Evolutionary conservation across 768 basidiomycete species (phyloP), one percentile per base, ranked within the genome.

Genomic region (Hydnomerulius pinastri): DNA sequence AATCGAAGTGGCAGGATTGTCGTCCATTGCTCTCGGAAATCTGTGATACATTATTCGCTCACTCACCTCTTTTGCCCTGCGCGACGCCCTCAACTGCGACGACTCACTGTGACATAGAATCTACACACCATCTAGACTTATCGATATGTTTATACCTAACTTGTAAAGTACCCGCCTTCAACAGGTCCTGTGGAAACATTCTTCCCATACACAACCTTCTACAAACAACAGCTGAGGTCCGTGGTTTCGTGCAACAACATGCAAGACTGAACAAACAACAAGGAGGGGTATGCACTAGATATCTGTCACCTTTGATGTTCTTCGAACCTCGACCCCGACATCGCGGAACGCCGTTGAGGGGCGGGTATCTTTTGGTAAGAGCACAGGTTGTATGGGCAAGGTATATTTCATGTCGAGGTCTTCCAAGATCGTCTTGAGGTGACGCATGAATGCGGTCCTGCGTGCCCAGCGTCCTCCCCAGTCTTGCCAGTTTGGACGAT

Each of bases 1-100:
- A 11, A 87, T 98, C 46, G 96, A 98, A 64, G 93, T 91, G 12
- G 90, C 93, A 15, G 87, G 84, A 18, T 66, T 98, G 33, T 80
- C 87, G n/a, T 78, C 84, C 27, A 72, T 78, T 48, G 85, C 86
- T 28, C 70, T 92, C 46, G 86, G 71, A 65, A 61, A 64, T 53
- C 52, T 66, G 27, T 64, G 46, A 33, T 10, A 3, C 28, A 10
- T 20, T n/a, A n/a, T n/a, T n/a, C n/a, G n/a, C n/a, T 12, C 21
- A 6, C 13, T 42, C 15, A 15, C 12, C 36, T 11, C 20, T 13
- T 18, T 3, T 20, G 15, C 17, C 24, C 18, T 11, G 9, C 20
- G 20, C 20, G 20, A 13, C 21, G 25, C 30, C 18, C 24, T 9
- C 12, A 36, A 41, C 39, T 15, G 20, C 21, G 23, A 24, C 23